Evolutionary conservation across 495 filamentous ascomycete species (phyloP), one percentile per base, ranked within the genome.

Genomic region (Saxophila tyrrhenica): DNA sequence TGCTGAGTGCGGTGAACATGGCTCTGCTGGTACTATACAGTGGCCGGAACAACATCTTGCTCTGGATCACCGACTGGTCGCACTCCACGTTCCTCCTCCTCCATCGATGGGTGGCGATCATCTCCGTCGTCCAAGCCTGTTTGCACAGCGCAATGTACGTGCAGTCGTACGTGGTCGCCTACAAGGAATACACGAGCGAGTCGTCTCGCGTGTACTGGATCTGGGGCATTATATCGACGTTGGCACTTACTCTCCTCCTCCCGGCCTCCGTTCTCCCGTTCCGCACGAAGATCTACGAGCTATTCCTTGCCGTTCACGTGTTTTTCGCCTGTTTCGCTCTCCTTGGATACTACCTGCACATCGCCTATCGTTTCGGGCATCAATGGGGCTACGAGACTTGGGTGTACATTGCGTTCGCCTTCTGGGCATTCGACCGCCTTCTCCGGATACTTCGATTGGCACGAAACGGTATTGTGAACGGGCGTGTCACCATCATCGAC

Each of bases 91-190:
- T 62, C 49, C 15, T 75, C 7, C 54, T 76, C 0, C 57, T 75
- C 0, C 75, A 78, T 52, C 72, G 72, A n/a, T 78, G 72, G 72
- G 61, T 74, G 2, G 75, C 71, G 11, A 57, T 65, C 11, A 46
- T 78, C 19, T 67, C 59, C 44, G 53, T 64, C 5, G 1, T 74
- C 8, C 65, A 75, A 38, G 68, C 65, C 45, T 58, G 17, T 51
- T 45, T 35, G 7, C 29, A 35, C 29, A 7, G 7, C 29, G 29
- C 13, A 7, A 13, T 35, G 29, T 35, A 35, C 7, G 5, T 13
- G 29, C 5, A 35, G 29, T 13, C 29, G 29, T 35, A 35, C 29
- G 29, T 35, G 13, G 7, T 13, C 29, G 5, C 29, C 13, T 35
- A n/a, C n/a, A n/a, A n/a, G n/a, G n/a, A n/a, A n/a, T 13, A 35